Evolutionary conservation across 2,329 filamentous ascomycete genomes (phyloP).

Genomic region (Colletotrichum australisinense): DNA sequence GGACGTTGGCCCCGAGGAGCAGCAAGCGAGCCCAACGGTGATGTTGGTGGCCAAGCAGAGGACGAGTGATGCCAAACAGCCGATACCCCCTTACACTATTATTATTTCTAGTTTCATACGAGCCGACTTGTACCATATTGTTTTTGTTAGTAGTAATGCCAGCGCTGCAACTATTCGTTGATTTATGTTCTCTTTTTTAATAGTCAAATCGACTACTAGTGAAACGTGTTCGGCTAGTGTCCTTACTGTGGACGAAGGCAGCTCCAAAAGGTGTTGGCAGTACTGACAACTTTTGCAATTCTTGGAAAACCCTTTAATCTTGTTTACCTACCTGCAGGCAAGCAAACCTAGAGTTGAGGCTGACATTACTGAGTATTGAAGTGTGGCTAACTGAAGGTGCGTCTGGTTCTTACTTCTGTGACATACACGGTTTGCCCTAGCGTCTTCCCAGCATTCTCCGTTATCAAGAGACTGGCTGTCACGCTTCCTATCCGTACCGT

Average conservation of each 20-base stretch:
- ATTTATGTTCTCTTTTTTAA: background rate
- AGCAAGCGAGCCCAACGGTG: background rate
- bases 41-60: slow-evolving; percentile 2
- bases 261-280: background rate
- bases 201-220: no score
- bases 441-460: background rate
- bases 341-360: no score
- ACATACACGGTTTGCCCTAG: background rate
- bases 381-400: background rate
- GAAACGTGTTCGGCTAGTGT: background rate
- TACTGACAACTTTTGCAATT: no score
- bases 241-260: background rate
- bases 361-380: background rate
- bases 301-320: no score
- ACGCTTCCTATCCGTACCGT: background rate
- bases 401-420: background rate
- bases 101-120: slow-evolving; percentile 5
- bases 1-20: background rate
- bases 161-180: background rate
- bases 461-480: background rate
- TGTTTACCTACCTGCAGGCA: no score
- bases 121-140: slow-evolving; percentile 3
- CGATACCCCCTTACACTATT: slow-evolving; percentile 11
- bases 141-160: slow-evolving; percentile 3
- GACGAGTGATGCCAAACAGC: slow-evolving; percentile 12